Base-by-base conservation (phyloP, 202 grass and related monocot genomes). In the Setaria viridis region DNA sequence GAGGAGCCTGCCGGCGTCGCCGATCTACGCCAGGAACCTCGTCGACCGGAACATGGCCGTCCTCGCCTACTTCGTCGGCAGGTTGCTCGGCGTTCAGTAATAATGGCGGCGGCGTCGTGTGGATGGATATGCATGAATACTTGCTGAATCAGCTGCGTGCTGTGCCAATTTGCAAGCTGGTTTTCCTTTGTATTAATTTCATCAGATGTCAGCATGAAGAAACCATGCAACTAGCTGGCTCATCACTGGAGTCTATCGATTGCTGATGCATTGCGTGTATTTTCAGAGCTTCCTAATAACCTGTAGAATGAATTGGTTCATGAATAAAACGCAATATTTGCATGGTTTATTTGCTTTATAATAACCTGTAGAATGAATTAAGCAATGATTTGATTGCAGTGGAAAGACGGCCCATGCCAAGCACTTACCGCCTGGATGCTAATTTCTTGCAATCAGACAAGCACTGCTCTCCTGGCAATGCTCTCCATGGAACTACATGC, bases 41-140 rank as follows among this genome's bases (percentile, higher is more conserved):
- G 75, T 57, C 54, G 84, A 85, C 20, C 84, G 37, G 21, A 62
- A 62, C 56, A 19, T 51, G 19, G 76, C 75, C 54, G 43, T 51
- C 32, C 32, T 85, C 5, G 84, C 84, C 13, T 79, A 49, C 72
- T 76, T 57, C 33, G 33, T 76, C 33, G 72, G 51, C 9, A 76
- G 53, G 1, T 12, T 57, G 72, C 51, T 76, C 1, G 51, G n/a
- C 1, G 72, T 76, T 56, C 33, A 39, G 50, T 57, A 57, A 41
- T 76, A 9, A 14, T 7, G 35, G 17, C 65, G n/a, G 0, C 4
- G 25, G 6, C 70, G 46, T 9, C 46, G 4, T 30, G 45, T 70
- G 42, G 39, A 15, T 47, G 17, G 65, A 11, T 20, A 25, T 25
- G 25, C 25, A 25, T 25, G 25, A 25, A 25, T 25, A 25, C 25